phyloP scores from a whole-genome alignment of 257 asterid species.

The Scutellaria minor region DNA sequence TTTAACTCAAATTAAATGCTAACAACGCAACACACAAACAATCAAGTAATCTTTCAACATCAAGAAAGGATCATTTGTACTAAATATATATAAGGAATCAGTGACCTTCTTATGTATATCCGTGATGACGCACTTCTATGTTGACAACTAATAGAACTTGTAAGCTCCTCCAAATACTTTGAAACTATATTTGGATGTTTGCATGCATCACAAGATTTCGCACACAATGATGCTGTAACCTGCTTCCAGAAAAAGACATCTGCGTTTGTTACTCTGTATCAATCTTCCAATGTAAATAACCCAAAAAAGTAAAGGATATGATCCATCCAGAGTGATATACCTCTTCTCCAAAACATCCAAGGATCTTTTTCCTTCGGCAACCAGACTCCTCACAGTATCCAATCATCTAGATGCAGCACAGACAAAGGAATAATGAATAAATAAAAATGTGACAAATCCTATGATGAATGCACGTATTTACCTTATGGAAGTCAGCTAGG shows the following conservation, averaged over 20 bases:
- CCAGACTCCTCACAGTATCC: slow-evolving; percentile 81
- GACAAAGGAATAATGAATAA: slow-evolving; percentile 32
- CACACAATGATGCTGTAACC: slow-evolving; percentile 73
- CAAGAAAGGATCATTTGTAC: slow-evolving; percentile 4
- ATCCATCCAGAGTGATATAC: slow-evolving; percentile 40
- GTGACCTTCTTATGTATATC: slow-evolving; percentile 82
- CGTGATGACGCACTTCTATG: slow-evolving; percentile 66
- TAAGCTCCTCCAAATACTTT: slow-evolving; percentile 75
- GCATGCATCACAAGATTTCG: slow-evolving; percentile 90
- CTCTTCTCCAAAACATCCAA: slow-evolving; percentile 90
- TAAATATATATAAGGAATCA: slow-evolving; percentile 27
- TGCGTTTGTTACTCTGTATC: slow-evolving; percentile 25
- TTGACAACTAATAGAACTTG: slow-evolving; percentile 50
- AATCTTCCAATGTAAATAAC: slow-evolving; percentile 30
- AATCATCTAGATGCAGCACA: slow-evolving; percentile 66
- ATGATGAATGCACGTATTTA: slow-evolving; percentile 32
- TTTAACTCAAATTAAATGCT: slow-evolving; percentile 14
- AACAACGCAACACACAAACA: slow-evolving; percentile 12
- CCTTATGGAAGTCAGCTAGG: slow-evolving; percentile 73
- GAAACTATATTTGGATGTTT: slow-evolving; percentile 71
- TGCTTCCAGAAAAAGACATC: slow-evolving; percentile 47
- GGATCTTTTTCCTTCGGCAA: slow-evolving; percentile 95
- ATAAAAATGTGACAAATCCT: neutral
- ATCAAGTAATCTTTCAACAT: slow-evolving; percentile 10
- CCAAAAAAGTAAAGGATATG: slow-evolving; percentile 21